Conservation (phyloP, 2,329 filamentous ascomycete genomes). For the Aureobasidium leucospermi region DNA sequence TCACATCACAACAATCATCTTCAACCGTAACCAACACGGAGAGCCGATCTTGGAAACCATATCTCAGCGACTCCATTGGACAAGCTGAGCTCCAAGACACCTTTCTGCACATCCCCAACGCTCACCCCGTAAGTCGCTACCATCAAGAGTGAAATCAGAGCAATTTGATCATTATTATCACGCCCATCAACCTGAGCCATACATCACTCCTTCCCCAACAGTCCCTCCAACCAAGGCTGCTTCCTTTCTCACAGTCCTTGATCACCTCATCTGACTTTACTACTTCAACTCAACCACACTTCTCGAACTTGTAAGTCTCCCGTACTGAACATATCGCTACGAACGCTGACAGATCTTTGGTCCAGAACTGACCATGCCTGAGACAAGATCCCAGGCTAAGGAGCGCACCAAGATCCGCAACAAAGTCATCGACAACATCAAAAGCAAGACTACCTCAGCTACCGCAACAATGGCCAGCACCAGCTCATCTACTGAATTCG, state of each 20-base stretch:
- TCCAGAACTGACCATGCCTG: background rate
- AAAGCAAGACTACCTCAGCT: background rate
- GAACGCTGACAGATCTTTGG: background rate
- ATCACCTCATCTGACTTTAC: background rate
- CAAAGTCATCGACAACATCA: background rate
- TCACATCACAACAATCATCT: too few species aligned
- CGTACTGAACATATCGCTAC: background rate
- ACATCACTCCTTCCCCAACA: too few species aligned
- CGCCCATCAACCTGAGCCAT: too few species aligned
- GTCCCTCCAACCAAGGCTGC: background rate
- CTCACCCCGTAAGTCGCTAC: too few species aligned
- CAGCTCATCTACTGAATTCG: background rate
- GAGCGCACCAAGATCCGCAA: background rate
- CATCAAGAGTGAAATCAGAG: too few species aligned
- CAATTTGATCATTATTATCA: too few species aligned
- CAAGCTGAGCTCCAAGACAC: too few species aligned
- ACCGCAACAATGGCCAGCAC: background rate
- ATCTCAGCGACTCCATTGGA: too few species aligned
- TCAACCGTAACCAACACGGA: too few species aligned
- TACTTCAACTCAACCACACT: background rate
- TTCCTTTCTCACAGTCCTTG: background rate
- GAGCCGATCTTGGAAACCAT: too few species aligned
- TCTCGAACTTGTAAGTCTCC: background rate
- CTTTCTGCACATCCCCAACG: too few species aligned
- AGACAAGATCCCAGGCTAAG: background rate